Conservation (phyloP, 2,329 filamentous ascomycete species). For the Talaromyces sp. region DNA sequence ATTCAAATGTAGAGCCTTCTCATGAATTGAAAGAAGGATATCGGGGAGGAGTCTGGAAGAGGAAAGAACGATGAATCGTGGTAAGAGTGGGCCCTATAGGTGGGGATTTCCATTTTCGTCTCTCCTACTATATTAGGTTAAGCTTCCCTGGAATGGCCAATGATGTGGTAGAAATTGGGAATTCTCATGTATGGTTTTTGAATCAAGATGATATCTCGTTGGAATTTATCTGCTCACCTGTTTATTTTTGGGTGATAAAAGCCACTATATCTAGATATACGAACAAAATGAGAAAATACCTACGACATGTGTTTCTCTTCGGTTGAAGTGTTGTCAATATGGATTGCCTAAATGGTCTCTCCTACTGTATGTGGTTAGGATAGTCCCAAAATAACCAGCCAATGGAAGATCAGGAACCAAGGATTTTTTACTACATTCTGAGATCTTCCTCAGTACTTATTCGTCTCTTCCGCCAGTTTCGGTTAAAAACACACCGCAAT, state of each 20-base stretch:
- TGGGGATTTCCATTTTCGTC: background rate
- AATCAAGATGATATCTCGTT: background rate
- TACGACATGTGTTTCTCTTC: background rate
- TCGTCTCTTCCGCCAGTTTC: background rate
- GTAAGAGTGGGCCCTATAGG: background rate
- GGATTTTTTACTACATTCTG: background rate
- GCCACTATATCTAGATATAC: background rate
- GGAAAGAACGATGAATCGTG: background rate
- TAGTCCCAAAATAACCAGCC: background rate
- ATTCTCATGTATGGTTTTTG: background rate
- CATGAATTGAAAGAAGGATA: background rate
- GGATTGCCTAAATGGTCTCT: constrained; percentile 2
- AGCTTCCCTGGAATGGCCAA: background rate
- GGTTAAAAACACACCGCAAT: background rate
- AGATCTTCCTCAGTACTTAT: background rate
- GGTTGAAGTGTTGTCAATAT: background rate
- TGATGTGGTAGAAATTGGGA: background rate
- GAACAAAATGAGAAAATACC: background rate
- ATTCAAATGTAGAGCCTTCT: background rate
- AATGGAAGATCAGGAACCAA: background rate
- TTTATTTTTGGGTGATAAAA: background rate
- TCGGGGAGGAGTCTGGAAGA: background rate
- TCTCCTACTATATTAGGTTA: background rate
- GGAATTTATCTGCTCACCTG: background rate
- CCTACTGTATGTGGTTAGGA: background rate